Percentiles rank a stretch among this genome's conserved stretches.
Conservation (phyloP, 805 yeast genomes). For the Cyberlindnera euphorbiae region DNA sequence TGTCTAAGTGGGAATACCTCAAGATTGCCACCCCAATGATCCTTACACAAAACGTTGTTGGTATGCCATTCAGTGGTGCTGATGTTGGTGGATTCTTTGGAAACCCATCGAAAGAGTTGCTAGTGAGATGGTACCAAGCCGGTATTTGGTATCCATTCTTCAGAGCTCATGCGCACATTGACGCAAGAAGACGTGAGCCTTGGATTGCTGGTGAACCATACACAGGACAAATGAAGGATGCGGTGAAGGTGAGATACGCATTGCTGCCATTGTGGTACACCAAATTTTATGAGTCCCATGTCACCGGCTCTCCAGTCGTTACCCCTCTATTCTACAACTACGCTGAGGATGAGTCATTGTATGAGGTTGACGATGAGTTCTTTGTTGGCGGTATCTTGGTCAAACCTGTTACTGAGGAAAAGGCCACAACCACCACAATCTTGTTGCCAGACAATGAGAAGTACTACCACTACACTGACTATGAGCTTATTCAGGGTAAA, state of each 20-base stretch:
- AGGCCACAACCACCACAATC: slow-evolving; percentile 32
- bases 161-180: slow-evolving; percentile 95
- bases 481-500: slow-evolving; percentile 28
- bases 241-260: slow-evolving; percentile 67
- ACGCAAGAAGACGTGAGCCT: slow-evolving; percentile 89
- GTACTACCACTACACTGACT: slow-evolving; percentile 51
- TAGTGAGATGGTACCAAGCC: slow-evolving; percentile 92
- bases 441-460: slow-evolving; percentile 40
- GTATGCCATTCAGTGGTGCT: slow-evolving; percentile 91
- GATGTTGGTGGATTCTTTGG: slow-evolving; percentile 98
- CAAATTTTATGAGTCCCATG: slow-evolving; percentile 60
- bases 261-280: slow-evolving; percentile 80
- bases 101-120: slow-evolving; percentile 74
- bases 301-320: slow-evolving; percentile 64
- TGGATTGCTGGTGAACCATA: slow-evolving; percentile 78
- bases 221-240: slow-evolving; percentile 59
- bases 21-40: slow-evolving; percentile 82
- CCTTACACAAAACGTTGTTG: slow-evolving; percentile 72
- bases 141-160: slow-evolving; percentile 97
- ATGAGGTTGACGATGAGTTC: slow-evolving; percentile 76
- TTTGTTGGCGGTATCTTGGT: slow-evolving; percentile 76
- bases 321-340: slow-evolving; percentile 59
- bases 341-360: slow-evolving; percentile 43
- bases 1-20: slow-evolving; percentile 87
- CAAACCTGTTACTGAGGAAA: slow-evolving; percentile 70